Evolutionary conservation across 2,329 filamentous ascomycete species (phyloP).

Genomic region (Decorospora gaudefroyi): DNA sequence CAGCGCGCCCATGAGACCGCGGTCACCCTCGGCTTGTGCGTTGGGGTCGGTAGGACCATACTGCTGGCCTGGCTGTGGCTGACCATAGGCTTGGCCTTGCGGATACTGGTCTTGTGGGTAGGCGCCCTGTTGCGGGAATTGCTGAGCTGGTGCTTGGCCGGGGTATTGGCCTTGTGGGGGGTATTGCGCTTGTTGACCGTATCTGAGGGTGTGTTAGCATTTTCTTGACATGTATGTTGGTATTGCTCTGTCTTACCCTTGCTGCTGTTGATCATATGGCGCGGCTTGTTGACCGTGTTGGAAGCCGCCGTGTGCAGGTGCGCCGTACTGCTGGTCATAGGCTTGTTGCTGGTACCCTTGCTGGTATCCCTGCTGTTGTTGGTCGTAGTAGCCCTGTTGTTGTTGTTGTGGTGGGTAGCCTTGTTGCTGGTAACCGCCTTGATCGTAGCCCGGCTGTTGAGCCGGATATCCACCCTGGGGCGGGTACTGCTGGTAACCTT

Average conservation of each 20-base stretch:
- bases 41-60: slow-evolving; percentile 53
- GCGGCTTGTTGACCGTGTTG: slow-evolving; percentile 51
- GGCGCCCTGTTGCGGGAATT: slow-evolving; percentile 51
- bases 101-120: slow-evolving; percentile 48
- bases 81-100: slow-evolving; percentile 43
- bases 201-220: slow-evolving; percentile 19
- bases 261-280: slow-evolving; percentile 43
- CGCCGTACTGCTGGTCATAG: slow-evolving; percentile 49
- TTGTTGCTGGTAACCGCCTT: slow-evolving; percentile 38
- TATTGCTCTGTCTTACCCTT: slow-evolving; percentile 35
- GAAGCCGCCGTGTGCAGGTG: slow-evolving; percentile 56
- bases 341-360: slow-evolving; percentile 37
- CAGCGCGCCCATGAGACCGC: slow-evolving; percentile 61
- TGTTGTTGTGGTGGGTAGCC: slow-evolving; percentile 41
- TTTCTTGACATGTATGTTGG: not conserved
- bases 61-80: slow-evolving; percentile 38
- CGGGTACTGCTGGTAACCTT: slow-evolving; percentile 46
- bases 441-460: slow-evolving; percentile 40
- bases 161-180: slow-evolving; percentile 36
- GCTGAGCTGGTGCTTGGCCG: slow-evolving; percentile 38
- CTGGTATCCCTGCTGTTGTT: slow-evolving; percentile 36
- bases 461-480: slow-evolving; percentile 39
- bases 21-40: slow-evolving; percentile 58
- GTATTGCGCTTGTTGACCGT: slow-evolving; percentile 32
- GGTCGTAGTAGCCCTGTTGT: slow-evolving; percentile 41